phyloP scores from a whole-genome alignment of 768 basidiomycete species.

The Calocera cornea region DNA sequence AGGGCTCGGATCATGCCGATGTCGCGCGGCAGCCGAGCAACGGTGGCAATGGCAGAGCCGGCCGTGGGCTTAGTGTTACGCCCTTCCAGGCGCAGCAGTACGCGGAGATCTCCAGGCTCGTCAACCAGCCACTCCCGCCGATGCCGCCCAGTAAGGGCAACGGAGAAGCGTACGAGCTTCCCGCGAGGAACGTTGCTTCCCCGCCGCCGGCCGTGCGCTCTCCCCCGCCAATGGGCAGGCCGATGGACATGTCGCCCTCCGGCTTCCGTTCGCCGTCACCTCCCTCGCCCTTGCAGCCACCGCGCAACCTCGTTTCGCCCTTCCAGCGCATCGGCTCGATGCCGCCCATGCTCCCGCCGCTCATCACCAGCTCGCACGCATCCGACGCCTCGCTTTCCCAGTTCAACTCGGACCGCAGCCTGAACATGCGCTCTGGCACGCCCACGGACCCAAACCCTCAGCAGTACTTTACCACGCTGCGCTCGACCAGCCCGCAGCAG shows the following conservation, averaged over 20 bases:
- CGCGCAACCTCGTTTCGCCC: constrained; percentile 26
- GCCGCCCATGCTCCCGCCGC: constrained; percentile 37
- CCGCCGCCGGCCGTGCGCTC: constrained; percentile 6
- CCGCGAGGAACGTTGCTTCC: constrained; percentile 25
- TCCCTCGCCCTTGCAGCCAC: constrained; percentile 16
- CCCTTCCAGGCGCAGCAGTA: constrained; percentile 68
- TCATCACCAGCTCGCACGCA: not conserved
- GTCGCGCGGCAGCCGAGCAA: not conserved
- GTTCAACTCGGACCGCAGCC: not conserved
- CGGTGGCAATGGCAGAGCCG: not conserved
- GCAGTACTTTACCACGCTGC: constrained; percentile 14
- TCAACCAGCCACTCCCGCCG: constrained; percentile 29
- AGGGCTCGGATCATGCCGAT: not conserved
- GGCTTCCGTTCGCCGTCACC: constrained; percentile 19
- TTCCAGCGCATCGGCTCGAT: constrained; percentile 32
- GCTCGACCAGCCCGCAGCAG: not conserved
- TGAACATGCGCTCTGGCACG: constrained; percentile 13
- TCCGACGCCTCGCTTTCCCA: not conserved
- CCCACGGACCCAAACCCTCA: constrained; percentile 17
- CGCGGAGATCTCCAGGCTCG: constrained; percentile 47
- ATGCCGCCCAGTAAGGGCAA: constrained; percentile 11
- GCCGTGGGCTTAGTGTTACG: constrained; percentile 38
- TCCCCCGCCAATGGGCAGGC: constrained; percentile 18
- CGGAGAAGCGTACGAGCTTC: constrained; percentile 9
- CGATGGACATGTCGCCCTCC: constrained; percentile 17